Base-by-base conservation (phyloP, 2,329 filamentous ascomycete species). In the Epichloe sp. region DNA sequence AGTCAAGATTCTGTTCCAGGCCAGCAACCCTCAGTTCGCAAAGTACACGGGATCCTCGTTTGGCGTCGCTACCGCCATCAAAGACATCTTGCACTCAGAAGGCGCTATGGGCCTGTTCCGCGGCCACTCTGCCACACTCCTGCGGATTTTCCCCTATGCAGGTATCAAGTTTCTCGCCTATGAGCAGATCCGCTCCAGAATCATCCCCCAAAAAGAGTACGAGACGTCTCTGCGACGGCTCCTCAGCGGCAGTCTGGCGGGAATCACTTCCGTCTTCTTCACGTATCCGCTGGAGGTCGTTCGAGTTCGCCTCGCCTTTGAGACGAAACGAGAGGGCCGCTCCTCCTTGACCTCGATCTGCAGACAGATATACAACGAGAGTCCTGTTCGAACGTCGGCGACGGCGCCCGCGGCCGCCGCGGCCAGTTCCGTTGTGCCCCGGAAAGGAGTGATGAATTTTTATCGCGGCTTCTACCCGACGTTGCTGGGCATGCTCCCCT, bases 151-250 rank as follows among this genome's bases (percentile, higher is more conserved):
- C 61, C 93, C 5, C 5, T 98, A 98, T 66, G 93, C 91, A 15
- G 91, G 87, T 44, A 95, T 97, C 69, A 98, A 98, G 64, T 98
- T 98, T 63, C 79, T 98, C 42, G 90, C 91, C 44, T 98, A 98
- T 71, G 93, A 98, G 67, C 93, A 98, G 68, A 88, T 96, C 57
- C 86, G 93, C 53, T 80, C 85, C 12, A 62, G 83, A 14, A 63
- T 97, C 35, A 97, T 98, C 54, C 79, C 78, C 1, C 73, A 70
- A 38, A 79, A 75, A 48, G 72, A 83, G 5, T 77, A 94, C 52
- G 93, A 98, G 65, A 97, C 91, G 0, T 78, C 85, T 1, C 66
- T 85, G 31, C 80, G 93, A 47, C 80, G 93, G 11, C 78, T 93
- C 47, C 60, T 86, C 23, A 84, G 82, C 53, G 88, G 88, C 45